Percentiles rank a stretch among this genome's conserved stretches.
Conservation (phyloP, 192 early-diverging fungal species). For the Backusella circina region DNA sequence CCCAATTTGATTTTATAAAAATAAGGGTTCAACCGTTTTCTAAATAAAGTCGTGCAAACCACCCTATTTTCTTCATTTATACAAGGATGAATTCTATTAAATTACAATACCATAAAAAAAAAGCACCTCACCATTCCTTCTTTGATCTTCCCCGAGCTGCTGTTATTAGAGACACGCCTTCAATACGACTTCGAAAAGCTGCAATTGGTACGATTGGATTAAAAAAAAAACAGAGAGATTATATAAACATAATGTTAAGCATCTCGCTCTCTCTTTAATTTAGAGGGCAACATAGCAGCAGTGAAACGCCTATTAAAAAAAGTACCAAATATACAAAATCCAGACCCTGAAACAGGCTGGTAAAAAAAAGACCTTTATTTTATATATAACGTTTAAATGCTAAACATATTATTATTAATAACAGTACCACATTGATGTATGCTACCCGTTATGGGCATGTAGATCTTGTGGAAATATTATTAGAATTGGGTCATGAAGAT, state of each 20-base stretch:
- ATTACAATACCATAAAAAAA: background rate
- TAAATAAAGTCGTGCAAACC: background rate
- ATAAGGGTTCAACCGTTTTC: background rate
- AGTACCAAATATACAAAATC: conserved; percentile 33
- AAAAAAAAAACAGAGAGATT: background rate
- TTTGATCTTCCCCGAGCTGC: conserved; percentile 31
- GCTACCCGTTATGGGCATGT: conserved; percentile 30
- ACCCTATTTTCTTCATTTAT: background rate
- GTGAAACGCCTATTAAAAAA: conserved; percentile 30
- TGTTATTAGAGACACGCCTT: conserved; percentile 27
- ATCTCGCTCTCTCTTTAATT: background rate
- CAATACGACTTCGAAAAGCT: conserved; percentile 31
- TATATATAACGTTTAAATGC: background rate
- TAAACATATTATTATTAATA: background rate
- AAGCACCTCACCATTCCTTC: conserved; percentile 9
- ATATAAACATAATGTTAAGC: background rate
- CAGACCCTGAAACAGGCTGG: conserved; percentile 36
- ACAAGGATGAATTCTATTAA: background rate
- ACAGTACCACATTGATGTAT: conserved; percentile 35
- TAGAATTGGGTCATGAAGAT: conserved; percentile 35
- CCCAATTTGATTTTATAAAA: no score
- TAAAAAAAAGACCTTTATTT: background rate
- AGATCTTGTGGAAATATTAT: conserved; percentile 29
- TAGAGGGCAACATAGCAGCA: conserved; percentile 36
- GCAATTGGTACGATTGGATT: conserved; percentile 19